These are phyloP conservation scores for Ettlia oleoabundans DNA, from an alignment of 139 green algal species.

Conservation along the genomic window DNA sequence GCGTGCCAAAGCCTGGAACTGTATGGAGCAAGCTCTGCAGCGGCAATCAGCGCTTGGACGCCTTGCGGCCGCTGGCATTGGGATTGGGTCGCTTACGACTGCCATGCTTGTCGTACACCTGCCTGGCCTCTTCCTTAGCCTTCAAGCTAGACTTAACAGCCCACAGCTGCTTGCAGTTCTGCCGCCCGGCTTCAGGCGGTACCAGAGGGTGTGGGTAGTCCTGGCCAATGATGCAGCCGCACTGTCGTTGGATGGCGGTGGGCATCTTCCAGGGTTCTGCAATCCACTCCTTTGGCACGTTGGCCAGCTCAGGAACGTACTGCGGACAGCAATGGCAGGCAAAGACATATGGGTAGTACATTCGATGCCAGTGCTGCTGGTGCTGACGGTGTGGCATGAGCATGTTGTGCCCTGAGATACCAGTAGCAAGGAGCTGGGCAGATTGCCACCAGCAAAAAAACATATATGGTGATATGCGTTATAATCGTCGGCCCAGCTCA, in stretches of 20 bases:
- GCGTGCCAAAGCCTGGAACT: too few species aligned
- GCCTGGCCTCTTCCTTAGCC: conserved; percentile 10
- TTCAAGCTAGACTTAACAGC: conserved; percentile 7
- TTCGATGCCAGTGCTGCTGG: too few species aligned
- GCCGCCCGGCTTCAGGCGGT: not conserved
- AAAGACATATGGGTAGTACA: too few species aligned
- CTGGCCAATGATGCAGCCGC: not conserved
- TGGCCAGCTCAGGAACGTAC: conserved; percentile 10
- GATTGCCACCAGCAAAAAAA: too few species aligned
- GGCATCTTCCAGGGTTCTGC: conserved; percentile 13
- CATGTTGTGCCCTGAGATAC: too few species aligned
- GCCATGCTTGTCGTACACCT: conserved; percentile 24
- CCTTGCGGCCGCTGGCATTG: not conserved
- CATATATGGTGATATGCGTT: too few species aligned
- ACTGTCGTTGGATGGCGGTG: not conserved
- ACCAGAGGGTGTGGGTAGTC: conserved; percentile 7
- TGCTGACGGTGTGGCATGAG: too few species aligned
- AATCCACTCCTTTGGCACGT: not conserved
- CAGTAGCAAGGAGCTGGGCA: too few species aligned
- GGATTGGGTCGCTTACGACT: conserved; percentile 5
- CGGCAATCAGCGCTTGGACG: not conserved
- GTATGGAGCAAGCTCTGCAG: too few species aligned
- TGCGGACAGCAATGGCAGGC: too few species aligned
- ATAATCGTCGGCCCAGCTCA: too few species aligned
- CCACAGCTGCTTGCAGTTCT: conserved; percentile 2